Conservation (phyloP, 2,329 filamentous ascomycete species). For the Arthrobotrys pseudoclavata region DNA sequence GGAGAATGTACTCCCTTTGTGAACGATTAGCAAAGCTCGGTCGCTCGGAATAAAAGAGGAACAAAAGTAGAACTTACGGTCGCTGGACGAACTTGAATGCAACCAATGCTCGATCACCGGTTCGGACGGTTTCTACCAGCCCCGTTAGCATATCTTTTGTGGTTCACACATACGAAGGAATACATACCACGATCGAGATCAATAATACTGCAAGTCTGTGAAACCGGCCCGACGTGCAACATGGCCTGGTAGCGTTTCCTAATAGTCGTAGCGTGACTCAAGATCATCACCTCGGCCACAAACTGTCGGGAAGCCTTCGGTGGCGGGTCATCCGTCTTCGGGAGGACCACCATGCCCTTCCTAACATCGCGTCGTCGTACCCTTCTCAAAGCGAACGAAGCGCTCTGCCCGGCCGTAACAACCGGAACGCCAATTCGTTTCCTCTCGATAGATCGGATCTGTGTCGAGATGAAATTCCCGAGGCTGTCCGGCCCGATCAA, state of each 20-base stretch:
- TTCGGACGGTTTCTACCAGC: constrained; percentile 78
- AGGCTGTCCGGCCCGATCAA: constrained; percentile 90
- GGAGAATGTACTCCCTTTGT: constrained; percentile 80
- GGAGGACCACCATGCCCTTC: constrained; percentile 97
- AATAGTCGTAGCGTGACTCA: constrained; percentile 96
- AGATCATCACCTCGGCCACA: constrained; percentile 88
- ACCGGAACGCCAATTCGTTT: constrained; percentile 91
- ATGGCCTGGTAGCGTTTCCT: constrained; percentile 98
- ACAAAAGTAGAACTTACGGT: constrained; percentile 68
- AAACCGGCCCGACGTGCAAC: constrained; percentile 94
- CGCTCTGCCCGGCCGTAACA: constrained; percentile 90
- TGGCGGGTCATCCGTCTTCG: constrained; percentile 78
- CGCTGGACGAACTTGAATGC: constrained; percentile 95
- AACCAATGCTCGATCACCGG: constrained; percentile 91
- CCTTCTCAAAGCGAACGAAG: constrained; percentile 89
- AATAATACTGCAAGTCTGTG: constrained; percentile 96
- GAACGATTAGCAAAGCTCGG: not conserved
- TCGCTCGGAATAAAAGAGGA: too few species aligned
- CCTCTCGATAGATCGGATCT: constrained; percentile 90
- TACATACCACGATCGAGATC: constrained; percentile 85
- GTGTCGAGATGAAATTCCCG: constrained; percentile 88
- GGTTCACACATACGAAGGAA: not conserved
- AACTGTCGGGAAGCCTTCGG: constrained; percentile 82
- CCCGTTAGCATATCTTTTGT: constrained; percentile 5
- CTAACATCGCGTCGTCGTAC: constrained; percentile 91